These are phyloP conservation scores for Ulota crispa DNA, from an alignment of 225 moss, liverwort and hornwort species.

Conservation along the genomic window DNA sequence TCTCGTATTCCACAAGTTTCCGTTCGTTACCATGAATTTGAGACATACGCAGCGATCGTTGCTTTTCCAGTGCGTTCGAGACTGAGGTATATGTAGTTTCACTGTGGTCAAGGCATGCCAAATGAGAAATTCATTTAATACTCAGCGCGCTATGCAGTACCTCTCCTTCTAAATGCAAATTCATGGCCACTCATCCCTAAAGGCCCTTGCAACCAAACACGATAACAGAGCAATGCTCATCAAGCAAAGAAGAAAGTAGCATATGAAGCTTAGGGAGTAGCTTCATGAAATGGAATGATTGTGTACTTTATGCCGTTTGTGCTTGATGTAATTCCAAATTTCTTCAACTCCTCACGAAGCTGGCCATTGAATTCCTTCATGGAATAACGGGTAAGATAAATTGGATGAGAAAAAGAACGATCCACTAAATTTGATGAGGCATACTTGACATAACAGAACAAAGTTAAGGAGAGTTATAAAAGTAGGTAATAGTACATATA, in stretches of 20 bases:
- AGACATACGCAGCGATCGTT: constrained; percentile 56
- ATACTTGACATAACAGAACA: not conserved
- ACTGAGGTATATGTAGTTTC: constrained; percentile 72
- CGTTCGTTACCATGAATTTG: constrained; percentile 64
- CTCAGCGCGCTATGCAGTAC: not conserved
- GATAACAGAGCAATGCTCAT: not conserved
- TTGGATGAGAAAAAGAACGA: not conserved
- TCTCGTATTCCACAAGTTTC: constrained; percentile 77
- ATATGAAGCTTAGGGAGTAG: not conserved
- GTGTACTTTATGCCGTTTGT: constrained; percentile 76
- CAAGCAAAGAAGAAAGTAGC: not conserved
- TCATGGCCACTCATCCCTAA: not conserved
- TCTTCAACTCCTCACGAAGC: constrained; percentile 70
- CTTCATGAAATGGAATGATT: not conserved
- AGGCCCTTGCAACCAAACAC: not conserved
- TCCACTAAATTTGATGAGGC: not conserved
- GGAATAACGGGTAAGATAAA: not conserved
- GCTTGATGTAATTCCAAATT: constrained; percentile 70
- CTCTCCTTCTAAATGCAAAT: not conserved
- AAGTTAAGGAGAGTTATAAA: not conserved
- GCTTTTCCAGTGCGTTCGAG: constrained; percentile 74
- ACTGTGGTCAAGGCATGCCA: constrained; percentile 29
- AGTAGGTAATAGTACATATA: not conserved
- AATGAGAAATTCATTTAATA: not conserved
- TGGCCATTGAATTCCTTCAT: constrained; percentile 73